phyloP scores from a whole-genome alignment of 2,329 filamentous ascomycete genomes.

The Botrytis paeoniae region DNA sequence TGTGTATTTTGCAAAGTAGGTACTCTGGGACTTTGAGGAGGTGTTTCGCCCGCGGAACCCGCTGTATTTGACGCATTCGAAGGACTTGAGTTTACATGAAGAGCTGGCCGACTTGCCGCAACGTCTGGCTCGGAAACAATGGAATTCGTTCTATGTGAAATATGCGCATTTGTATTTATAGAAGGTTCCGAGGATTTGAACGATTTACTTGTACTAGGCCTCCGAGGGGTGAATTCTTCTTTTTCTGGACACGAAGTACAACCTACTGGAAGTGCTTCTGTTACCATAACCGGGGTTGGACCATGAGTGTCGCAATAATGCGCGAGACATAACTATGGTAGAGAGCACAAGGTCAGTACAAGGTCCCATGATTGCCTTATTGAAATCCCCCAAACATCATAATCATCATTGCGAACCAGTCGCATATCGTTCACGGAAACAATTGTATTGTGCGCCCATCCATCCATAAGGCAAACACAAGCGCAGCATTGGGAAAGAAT shows the following conservation, averaged over 20 bases:
- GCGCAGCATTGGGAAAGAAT: neutral
- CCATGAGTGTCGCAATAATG: conserved; percentile 71
- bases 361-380: conserved; percentile 9
- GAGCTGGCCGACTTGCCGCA: neutral
- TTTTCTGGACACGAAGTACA: conserved; percentile 59
- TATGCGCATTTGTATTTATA: conserved; percentile 17
- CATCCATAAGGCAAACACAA: conserved; percentile 3
- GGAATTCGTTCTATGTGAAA: conserved; percentile 23
- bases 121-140: conserved; percentile 26
- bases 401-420: neutral
- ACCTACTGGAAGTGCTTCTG: conserved; percentile 60
- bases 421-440: neutral
- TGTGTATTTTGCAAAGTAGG: conserved; percentile 38
- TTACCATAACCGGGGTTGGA: conserved; percentile 67
- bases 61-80: conserved; percentile 35
- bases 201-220: conserved; percentile 33
- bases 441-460: neutral
- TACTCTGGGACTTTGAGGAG: conserved; percentile 54
- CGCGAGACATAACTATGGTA: conserved; percentile 60
- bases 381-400: neutral
- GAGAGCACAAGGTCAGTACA: conserved; percentile 26
- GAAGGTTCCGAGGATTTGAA: conserved; percentile 27
- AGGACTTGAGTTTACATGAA: neutral
- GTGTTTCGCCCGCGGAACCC: conserved; percentile 52
- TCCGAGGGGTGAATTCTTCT: conserved; percentile 31